A percentile compares a stretch with the other conserved stretches of the same genome.
These are phyloP conservation scores for Moniliella sp. DNA, from an alignment of 1,284 basidiomycete species.

Conservation along the genomic window DNA sequence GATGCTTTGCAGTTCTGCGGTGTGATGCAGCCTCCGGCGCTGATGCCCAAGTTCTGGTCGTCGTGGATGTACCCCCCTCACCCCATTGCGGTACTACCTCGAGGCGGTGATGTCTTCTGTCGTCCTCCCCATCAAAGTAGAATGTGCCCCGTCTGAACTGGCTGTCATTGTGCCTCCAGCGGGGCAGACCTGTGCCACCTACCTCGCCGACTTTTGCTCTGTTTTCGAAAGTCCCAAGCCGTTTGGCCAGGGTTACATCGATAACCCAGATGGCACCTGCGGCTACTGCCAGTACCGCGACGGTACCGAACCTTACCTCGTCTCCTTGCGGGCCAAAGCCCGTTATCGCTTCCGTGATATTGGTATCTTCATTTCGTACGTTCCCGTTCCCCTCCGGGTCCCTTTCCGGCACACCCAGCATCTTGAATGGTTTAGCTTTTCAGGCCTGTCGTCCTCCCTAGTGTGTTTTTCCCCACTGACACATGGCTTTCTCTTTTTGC, in stretches of 20 bases:
- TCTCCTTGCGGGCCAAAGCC: too few species aligned
- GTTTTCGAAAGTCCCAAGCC: conserved; percentile 3
- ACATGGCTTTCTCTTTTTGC: too few species aligned
- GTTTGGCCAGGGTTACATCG: conserved; percentile 10
- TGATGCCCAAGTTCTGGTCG: conserved; percentile 15
- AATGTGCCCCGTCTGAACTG: conserved; percentile 35
- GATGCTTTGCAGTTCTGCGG: too few species aligned
- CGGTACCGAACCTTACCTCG: too few species aligned
- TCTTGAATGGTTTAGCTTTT: too few species aligned
- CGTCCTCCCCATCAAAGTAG: conserved; percentile 30
- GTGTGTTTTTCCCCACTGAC: too few species aligned
- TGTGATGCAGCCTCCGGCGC: conserved; percentile 19
- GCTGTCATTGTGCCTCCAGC: conserved; percentile 32
- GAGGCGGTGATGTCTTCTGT: conserved; percentile 35
- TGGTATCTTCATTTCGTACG: too few species aligned
- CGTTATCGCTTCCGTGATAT: too few species aligned
- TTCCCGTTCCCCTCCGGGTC: too few species aligned
- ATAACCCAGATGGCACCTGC: conserved; percentile 33
- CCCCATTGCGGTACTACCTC: conserved; percentile 46
- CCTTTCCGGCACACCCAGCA: too few species aligned
- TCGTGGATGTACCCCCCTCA: conserved; percentile 40
- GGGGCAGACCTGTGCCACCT: conserved; percentile 36
- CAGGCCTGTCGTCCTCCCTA: too few species aligned
- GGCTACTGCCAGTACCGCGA: conserved; percentile 39
- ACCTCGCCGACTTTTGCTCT: conserved; percentile 32